phyloP scores from a whole-genome alignment of 1,284 basidiomycete genomes.

The Cutaneotrichosporon cutaneum region DNA sequence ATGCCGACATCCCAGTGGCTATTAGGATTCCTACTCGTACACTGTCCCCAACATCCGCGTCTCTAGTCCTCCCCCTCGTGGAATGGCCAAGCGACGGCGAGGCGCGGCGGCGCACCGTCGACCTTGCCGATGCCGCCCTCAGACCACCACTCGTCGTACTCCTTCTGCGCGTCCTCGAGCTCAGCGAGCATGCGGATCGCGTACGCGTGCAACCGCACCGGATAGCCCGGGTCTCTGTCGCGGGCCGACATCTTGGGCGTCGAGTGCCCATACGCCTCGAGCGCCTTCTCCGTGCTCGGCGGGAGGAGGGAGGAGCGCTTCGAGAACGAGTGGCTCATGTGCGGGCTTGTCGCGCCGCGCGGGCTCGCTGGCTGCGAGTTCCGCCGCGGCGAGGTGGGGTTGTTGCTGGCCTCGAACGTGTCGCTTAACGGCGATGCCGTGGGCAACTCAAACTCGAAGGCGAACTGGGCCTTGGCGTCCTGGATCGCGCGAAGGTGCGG shows the following conservation, averaged over 20 bases:
- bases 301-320: constrained; percentile 51
- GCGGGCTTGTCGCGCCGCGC: constrained; percentile 39
- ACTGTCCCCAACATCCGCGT: not conserved
- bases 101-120: constrained; percentile 51
- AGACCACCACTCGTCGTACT: constrained; percentile 55
- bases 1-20: not conserved
- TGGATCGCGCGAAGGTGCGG: constrained; percentile 4
- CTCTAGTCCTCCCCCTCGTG: constrained; percentile 50
- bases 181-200: constrained; percentile 56
- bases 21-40: constrained; percentile 7
- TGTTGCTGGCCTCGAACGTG: constrained; percentile 44
- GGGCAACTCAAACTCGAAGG: constrained; percentile 53
- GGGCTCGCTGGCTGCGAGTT: constrained; percentile 39
- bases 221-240: constrained; percentile 37
- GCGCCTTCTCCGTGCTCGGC: constrained; percentile 43
- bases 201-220: constrained; percentile 53
- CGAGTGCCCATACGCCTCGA: constrained; percentile 35
- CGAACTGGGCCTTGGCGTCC: constrained; percentile 23
- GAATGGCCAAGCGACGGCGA: constrained; percentile 54
- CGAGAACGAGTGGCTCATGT: constrained; percentile 52
- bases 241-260: constrained; percentile 9
- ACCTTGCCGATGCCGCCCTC: constrained; percentile 50
- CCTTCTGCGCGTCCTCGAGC: constrained; percentile 55
- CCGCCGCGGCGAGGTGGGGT: constrained; percentile 24
- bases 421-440: constrained; percentile 52